Evolutionary conservation across 2,329 filamentous ascomycete species (phyloP), one percentile per base, ranked within the genome.

Genomic region (Penicillium olsonii): DNA sequence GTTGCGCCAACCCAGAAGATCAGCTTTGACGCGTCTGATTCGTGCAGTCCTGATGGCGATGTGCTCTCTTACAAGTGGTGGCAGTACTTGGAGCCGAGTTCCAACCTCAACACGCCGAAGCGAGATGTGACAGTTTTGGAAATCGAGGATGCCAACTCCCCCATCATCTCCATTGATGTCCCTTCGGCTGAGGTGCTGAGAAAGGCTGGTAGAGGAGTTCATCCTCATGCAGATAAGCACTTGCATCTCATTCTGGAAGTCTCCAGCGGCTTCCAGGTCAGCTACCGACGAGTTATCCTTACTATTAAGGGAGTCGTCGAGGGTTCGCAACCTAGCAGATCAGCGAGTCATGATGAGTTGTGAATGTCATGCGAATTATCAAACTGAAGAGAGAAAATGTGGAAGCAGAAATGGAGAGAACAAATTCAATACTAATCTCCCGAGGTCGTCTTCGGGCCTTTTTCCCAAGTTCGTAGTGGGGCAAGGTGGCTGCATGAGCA

Each of bases 181-280:
- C 27, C 26, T 20, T 42, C 20, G 17, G 3, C 26, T 15, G 27
- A 42, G 17, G 20, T 15, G 29, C 27, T 42, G 15, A 12, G 40
- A 5, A 38, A 29, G 19, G 18, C 42, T 12, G 42, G 42, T 4
- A 35, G 42, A 38, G 42, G 42, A 3, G 42, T 45, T n/a, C 31
- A 45, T 37, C 33, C 42, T 12, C 19, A 18, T 29, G 43, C 22
- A 17, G 38, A 49, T 14, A 49, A 42, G n/a, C 34, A 42, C 14
- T 40, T 49, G 41, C 46, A 44, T 34, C n/a, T 49, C 35, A 49
- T 49, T 40, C 18, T 49, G 17, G 46, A 49, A 26, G 46, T 49
- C 22, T 44, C 39, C 4, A 41, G 38, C 29, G 46, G 46, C 19
- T 12, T 19, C 11, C 11, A 43, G 35, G 35, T 49, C 29, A 9